Evolutionary conservation across 1,284 basidiomycete species (phyloP), one percentile per base, ranked within the genome.

Genomic region (Coniferiporia weirii): DNA sequence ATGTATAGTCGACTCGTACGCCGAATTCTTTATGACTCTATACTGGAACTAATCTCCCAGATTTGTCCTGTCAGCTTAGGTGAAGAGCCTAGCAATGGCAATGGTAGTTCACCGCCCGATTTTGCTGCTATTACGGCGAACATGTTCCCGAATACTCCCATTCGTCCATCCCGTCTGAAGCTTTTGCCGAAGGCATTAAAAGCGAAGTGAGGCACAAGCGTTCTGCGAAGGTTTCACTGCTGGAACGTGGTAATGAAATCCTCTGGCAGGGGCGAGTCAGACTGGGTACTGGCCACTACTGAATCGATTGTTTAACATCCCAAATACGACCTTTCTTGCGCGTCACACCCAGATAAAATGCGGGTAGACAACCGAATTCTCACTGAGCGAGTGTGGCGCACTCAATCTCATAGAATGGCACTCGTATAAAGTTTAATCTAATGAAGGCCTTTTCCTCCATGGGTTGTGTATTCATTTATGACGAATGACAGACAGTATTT

Each of bases 121-220:
- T 54, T 58, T 32, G 17, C 54, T 12, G 36, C 52, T 27, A 17
- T 61, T 22, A 57, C 60, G 6, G 38, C 55, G n/a, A 79, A 76
- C 61, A 73, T 68, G 7, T 67, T 73, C 19, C 66, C 74, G 2
- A 65, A 66, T 27, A 71, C 75, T 5, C 79, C 80, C 0, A 72
- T 35, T 72, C 77, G 0, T 82, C 79, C 63, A 69, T 83, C 7
- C 72, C 80, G 17, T 68, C 64, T n/a, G 40, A 34, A 5, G 49
- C 54, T 2, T 57, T 57, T 40, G 43, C 49, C 5, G 55, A 57
- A 19, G 47, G 51, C 17, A 50, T 22, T 4, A 32, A 46, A 6
- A 52, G 1, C 9, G 57, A 58, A 10, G 46, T 40, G 12, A 55
- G 49, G 19, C 12, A 55, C 3, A 47, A 22, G 22, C 47, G 32